These are phyloP conservation scores for Thelonectria rubi DNA, from an alignment of 2,329 filamentous ascomycete species.

Conservation along the genomic window DNA sequence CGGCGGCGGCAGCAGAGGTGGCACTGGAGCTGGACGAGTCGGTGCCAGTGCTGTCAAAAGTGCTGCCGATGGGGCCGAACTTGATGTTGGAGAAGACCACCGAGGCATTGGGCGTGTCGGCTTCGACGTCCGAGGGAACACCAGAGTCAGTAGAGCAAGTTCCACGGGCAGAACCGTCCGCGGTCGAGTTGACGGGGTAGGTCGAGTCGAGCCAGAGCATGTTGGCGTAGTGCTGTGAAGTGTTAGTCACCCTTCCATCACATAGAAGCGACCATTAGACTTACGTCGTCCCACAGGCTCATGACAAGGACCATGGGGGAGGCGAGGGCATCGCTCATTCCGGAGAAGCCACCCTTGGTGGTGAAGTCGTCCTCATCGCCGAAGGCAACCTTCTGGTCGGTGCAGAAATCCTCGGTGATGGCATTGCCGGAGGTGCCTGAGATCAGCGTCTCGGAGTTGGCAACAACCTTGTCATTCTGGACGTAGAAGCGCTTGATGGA, in stretches of 20 bases:
- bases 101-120: slow-evolving; percentile 53
- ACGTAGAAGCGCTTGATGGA: slow-evolving; percentile 72
- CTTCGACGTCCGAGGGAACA: slow-evolving; percentile 59
- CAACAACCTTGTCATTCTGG: slow-evolving; percentile 67
- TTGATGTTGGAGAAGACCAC: slow-evolving; percentile 68
- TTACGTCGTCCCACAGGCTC: slow-evolving; percentile 67
- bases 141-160: slow-evolving; percentile 62
- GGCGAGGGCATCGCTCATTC: slow-evolving; percentile 59
- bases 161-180: slow-evolving; percentile 61
- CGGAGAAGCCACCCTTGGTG: slow-evolving; percentile 62
- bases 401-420: slow-evolving; percentile 68
- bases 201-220: slow-evolving; percentile 79
- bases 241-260: background rate
- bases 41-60: slow-evolving; percentile 48
- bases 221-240: slow-evolving; percentile 61
- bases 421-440: slow-evolving; percentile 51
- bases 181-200: slow-evolving; percentile 61
- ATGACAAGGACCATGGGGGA: slow-evolving; percentile 57
- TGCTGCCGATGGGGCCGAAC: slow-evolving; percentile 63
- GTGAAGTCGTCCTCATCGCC: slow-evolving; percentile 63
- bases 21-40: slow-evolving; percentile 8
- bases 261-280: slow-evolving; percentile 6
- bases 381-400: slow-evolving; percentile 64
- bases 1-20: slow-evolving; percentile 16
- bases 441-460: slow-evolving; percentile 57